phyloP scores from a whole-genome alignment of 345 rosid species.

The Citrus australasica region DNA sequence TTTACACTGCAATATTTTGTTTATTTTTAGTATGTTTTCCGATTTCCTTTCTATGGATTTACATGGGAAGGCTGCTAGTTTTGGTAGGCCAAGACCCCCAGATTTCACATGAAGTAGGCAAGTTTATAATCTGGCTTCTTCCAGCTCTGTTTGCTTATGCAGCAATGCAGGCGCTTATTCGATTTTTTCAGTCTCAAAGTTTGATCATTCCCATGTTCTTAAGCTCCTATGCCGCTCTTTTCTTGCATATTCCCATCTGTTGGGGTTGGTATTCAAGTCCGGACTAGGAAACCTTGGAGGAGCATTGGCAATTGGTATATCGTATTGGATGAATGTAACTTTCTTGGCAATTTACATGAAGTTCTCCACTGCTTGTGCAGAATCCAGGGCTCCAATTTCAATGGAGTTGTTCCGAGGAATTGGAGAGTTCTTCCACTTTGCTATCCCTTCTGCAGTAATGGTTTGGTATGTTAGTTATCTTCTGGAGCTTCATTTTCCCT shows the following conservation, averaged over 20 bases:
- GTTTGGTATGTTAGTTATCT: no score
- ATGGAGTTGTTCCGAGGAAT: no score
- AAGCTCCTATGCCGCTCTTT: no score
- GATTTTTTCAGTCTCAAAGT: no score
- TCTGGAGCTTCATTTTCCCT: no score
- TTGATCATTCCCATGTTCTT: no score
- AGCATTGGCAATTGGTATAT: no score
- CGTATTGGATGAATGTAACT: no score
- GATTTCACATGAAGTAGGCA: constrained; percentile 56
- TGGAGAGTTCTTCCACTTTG: constrained; percentile 61
- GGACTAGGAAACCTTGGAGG: not conserved
- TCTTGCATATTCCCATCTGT: no score
- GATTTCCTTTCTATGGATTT: constrained; percentile 47
- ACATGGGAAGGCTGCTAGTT: constrained; percentile 47
- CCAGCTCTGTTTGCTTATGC: constrained; percentile 60
- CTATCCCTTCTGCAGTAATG: constrained; percentile 71
- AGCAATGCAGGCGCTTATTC: constrained; percentile 45
- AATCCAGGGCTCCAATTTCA: no score
- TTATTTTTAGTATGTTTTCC: constrained; percentile 44
- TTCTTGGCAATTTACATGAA: no score
- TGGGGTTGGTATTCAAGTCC: constrained; percentile 40
- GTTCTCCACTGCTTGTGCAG: no score
- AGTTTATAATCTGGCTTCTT: constrained; percentile 49
- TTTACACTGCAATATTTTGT: constrained; percentile 53
- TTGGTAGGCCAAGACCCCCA: constrained; percentile 59